phyloP scores from a whole-genome alignment of 2,329 filamentous ascomycete species.

The Aureobasidium melanogenum region DNA sequence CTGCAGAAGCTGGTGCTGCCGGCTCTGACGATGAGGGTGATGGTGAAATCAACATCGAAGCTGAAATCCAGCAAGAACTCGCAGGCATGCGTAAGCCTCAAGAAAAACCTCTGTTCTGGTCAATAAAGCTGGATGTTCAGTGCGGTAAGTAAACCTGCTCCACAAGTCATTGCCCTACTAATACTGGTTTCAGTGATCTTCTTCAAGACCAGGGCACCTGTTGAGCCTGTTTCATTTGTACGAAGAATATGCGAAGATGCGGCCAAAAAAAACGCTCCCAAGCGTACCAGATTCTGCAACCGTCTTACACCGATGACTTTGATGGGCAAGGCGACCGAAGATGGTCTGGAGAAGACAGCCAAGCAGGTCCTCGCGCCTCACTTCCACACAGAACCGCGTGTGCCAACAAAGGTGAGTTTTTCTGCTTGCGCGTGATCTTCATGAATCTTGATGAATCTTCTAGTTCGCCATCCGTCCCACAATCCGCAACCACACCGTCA shows the following conservation, averaged over 20 bases:
- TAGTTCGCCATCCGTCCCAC: constrained; percentile 81
- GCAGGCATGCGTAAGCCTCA: constrained; percentile 48
- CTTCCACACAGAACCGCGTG: constrained; percentile 48
- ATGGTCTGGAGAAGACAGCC: constrained; percentile 58
- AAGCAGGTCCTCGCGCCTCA: constrained; percentile 52
- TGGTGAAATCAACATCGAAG: constrained; percentile 54
- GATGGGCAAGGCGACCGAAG: constrained; percentile 59
- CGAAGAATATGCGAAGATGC: constrained; percentile 51
- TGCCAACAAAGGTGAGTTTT: constrained; percentile 42
- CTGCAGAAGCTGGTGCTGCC: constrained; percentile 25
- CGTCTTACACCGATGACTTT: constrained; percentile 51
- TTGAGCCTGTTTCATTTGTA: constrained; percentile 53
- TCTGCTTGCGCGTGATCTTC: neutral
- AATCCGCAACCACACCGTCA: constrained; percentile 61
- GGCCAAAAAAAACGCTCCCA: constrained; percentile 39
- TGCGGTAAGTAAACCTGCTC: constrained; percentile 37
- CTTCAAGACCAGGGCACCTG: constrained; percentile 46
- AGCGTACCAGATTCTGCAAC: constrained; percentile 50
- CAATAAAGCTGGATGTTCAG: constrained; percentile 46
- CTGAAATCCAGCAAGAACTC: constrained; percentile 64
- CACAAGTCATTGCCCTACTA: neutral
- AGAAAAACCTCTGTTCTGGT: constrained; percentile 42
- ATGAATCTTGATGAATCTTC: neutral
- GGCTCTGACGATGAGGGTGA: constrained; percentile 32
- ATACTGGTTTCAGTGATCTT: constrained; percentile 40